Evolutionary conservation across 2,329 filamentous ascomycete genomes (phyloP).

Genomic region (Rhynchosporium graminicola): DNA sequence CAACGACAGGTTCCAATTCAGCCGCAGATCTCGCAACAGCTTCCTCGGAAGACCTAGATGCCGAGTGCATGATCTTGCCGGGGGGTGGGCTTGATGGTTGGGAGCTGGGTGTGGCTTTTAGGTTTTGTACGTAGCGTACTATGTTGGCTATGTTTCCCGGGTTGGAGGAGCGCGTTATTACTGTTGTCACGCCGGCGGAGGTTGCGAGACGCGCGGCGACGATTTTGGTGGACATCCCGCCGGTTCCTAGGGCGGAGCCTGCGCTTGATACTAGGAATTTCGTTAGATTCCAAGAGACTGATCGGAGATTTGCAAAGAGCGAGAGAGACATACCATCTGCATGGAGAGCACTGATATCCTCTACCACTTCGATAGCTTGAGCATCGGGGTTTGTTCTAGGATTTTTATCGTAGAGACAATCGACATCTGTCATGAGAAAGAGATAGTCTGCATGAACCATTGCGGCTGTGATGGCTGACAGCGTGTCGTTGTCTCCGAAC

Average conservation of each 20-base stretch:
- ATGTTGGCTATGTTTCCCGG: slow-evolving; percentile 91
- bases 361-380: slow-evolving; percentile 85
- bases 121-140: slow-evolving; percentile 74
- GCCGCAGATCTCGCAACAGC: slow-evolving; percentile 44
- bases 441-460: slow-evolving; percentile 97
- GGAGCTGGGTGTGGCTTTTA: slow-evolving; percentile 43
- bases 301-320: not conserved
- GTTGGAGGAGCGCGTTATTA: slow-evolving; percentile 92
- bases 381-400: slow-evolving; percentile 84
- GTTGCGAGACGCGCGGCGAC: slow-evolving; percentile 89
- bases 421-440: slow-evolving; percentile 98
- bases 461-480: slow-evolving; percentile 92
- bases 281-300: slow-evolving; percentile 17
- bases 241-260: slow-evolving; percentile 86
- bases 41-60: slow-evolving; percentile 27
- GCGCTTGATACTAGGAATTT: slow-evolving; percentile 71
- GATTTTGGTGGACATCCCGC: slow-evolving; percentile 98
- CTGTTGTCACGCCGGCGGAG: slow-evolving; percentile 90
- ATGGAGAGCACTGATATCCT: slow-evolving; percentile 79
- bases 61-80: slow-evolving; percentile 25
- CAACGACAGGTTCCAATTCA: slow-evolving; percentile 41
- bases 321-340: slow-evolving; percentile 65
- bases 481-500: slow-evolving; percentile 97
- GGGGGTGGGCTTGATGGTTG: slow-evolving; percentile 27
- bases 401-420: slow-evolving; percentile 96